Evolutionary conservation across 1,284 basidiomycete species (phyloP), one percentile per base, ranked within the genome.

Genomic region (Sporisorium scitamineum): DNA sequence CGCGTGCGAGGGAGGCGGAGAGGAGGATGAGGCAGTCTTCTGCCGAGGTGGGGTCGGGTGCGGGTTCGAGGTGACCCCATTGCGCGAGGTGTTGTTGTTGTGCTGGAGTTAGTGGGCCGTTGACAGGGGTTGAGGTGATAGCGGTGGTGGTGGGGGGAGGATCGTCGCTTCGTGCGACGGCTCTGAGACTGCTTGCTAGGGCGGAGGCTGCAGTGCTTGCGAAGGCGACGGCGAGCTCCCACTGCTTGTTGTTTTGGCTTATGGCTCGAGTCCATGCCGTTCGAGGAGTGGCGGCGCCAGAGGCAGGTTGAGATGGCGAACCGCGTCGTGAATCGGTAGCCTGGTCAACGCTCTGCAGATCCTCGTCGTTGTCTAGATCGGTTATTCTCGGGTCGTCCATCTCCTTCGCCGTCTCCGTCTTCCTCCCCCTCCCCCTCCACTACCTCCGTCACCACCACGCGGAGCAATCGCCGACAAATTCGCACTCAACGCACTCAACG

Each of bases 11-110:
- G 1, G 71, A 71, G 2, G 78, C 75, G 1, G 71, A 66, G 16
- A 80, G 66, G 2, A 78, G 42, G 37, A 80, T 72, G 13, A 79
- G 54, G 0, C 71, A 70, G 22, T 79, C 78, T 55, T 79, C 78
- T 20, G 70, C 65, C 10, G 66, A 51, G 20, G 65, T 60, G 13
- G 66, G 41, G 14, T 55, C 62, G 5, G 13, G 7, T 34, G 32
- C 16, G 26, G 11, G 27, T n/a, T 45, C 50, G 31, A 58, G 52
- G 13, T 51, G 50, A 20, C 55, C 63, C 20, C 54, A 54, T 1
- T 34, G 44, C 3, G 62, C 69, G 6, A 71, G 37, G 13, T 67
- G 22, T 14, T 42, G 44, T 47, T 72, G 70, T 44, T 67, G 53
- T 20, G 63, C 70, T 0, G 20, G 53, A 3, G 65, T 59, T 22